Percentiles rank a stretch among this genome's conserved stretches.
Evolutionary conservation across 306 rosid genomes (phyloP).

Genomic region (Lupinus albus): DNA sequence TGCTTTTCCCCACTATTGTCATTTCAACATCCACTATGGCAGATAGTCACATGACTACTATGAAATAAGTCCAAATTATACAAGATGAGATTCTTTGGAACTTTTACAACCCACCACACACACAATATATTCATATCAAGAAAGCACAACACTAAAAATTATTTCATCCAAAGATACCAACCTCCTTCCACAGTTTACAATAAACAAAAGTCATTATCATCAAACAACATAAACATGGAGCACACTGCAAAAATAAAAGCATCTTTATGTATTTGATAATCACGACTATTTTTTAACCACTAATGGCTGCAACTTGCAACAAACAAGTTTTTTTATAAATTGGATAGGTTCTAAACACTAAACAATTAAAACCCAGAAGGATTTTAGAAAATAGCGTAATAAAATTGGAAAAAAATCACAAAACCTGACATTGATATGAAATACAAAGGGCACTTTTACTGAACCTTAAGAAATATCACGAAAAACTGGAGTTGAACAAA

Average conservation of each 20-base stretch:
- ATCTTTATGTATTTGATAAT: background rate
- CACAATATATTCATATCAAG: constrained; percentile 33
- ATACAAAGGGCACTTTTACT: constrained; percentile 5
- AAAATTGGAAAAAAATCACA: background rate
- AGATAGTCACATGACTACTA: constrained; percentile 24
- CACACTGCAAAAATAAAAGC: constrained; percentile 1
- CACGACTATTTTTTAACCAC: constrained; percentile 15
- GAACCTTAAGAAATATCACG: constrained; percentile 43
- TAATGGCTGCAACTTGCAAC: constrained; percentile 1
- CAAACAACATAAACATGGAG: constrained; percentile 14
- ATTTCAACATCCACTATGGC: constrained; percentile 41
- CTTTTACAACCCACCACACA: constrained; percentile 36
- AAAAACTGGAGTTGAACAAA: constrained; percentile 18
- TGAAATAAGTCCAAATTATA: constrained; percentile 23
- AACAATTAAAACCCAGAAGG: constrained; percentile 7
- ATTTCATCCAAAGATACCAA: constrained; percentile 24
- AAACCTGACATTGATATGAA: constrained; percentile 10
- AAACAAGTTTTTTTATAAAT: background rate
- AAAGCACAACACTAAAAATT: constrained; percentile 28
- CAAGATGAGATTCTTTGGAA: constrained; percentile 10
- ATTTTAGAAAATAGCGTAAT: background rate
- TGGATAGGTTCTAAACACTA: background rate
- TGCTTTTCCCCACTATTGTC: constrained; percentile 26
- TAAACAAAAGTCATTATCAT: constrained; percentile 6
- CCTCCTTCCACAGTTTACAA: constrained; percentile 13